phyloP scores from a whole-genome alignment of 148 eudicot genomes.

The Vaccinium macrocarpon region DNA sequence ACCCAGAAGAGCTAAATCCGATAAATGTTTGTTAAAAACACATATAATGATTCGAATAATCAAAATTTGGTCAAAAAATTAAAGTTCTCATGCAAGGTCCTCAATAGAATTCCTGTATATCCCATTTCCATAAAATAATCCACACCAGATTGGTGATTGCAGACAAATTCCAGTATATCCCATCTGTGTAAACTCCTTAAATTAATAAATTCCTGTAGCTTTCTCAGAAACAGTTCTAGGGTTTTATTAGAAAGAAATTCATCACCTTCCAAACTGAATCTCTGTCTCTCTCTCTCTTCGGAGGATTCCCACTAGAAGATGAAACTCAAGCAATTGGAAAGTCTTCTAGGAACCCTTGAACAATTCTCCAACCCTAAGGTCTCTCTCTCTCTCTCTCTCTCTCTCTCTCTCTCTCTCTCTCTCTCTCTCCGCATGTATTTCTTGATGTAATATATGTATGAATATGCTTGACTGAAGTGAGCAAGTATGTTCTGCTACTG shows the following conservation, averaged over 20 bases:
- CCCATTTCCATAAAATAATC: too few species aligned
- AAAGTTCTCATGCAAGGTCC: too few species aligned
- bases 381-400: slow-evolving; percentile 11
- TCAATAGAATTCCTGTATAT: too few species aligned
- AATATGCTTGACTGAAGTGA: background rate
- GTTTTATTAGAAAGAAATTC: slow-evolving; percentile 2
- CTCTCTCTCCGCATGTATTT: slow-evolving; percentile 8
- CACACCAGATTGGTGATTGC: too few species aligned
- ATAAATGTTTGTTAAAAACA: too few species aligned
- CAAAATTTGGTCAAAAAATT: too few species aligned
- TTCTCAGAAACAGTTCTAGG: background rate
- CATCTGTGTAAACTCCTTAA: too few species aligned
- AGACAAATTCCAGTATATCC: background rate
- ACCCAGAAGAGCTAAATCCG: too few species aligned
- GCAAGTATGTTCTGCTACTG: slow-evolving; percentile 14
- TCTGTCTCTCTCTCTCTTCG: background rate
- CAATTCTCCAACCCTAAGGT: slow-evolving; percentile 89
- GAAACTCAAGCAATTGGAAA: slow-evolving; percentile 97
- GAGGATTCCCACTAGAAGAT: slow-evolving; percentile 35
- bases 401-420: slow-evolving; percentile 9
- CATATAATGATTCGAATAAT: too few species aligned
- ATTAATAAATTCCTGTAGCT: background rate
- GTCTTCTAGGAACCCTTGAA: slow-evolving; percentile 76
- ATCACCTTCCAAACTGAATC: slow-evolving; percentile 5
- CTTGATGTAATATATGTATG: background rate